Conservation (phyloP, 495 filamentous ascomycete species). For the Trichoderma reesei region DNA sequence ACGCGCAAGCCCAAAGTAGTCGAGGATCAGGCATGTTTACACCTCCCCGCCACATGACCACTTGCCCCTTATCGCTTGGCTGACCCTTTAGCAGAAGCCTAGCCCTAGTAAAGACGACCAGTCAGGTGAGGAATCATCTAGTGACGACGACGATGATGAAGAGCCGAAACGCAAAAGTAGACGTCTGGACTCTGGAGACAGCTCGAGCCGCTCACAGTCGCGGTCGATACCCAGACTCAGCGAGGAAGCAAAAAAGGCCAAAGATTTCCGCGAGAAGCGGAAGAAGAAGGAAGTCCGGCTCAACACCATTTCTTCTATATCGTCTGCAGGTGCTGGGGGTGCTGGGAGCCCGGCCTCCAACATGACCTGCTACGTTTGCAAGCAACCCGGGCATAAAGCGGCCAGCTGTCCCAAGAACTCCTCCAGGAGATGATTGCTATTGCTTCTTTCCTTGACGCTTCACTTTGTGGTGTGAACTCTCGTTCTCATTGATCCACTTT, state of each 20-base stretch:
- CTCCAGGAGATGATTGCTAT: slow-evolving; percentile 7
- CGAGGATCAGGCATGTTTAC: not conserved
- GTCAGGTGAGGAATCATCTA: not conserved
- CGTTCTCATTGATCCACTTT: not conserved
- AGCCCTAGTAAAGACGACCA: not conserved
- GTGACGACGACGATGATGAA: not conserved
- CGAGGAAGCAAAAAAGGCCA: slow-evolving; percentile 29
- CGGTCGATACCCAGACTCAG: not conserved
- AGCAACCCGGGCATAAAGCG: slow-evolving; percentile 21
- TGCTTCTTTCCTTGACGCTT: not conserved
- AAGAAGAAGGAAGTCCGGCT: slow-evolving; percentile 51
- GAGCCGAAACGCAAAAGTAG: not conserved
- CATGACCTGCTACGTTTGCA: slow-evolving; percentile 20
- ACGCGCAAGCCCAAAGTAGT: not conserved
- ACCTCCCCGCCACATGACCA: not conserved
- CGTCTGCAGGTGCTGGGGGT: slow-evolving; percentile 17
- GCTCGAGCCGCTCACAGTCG: slow-evolving; percentile 15
- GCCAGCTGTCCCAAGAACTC: slow-evolving; percentile 19
- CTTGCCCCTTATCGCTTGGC: not conserved
- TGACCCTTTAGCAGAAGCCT: not conserved
- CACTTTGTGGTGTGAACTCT: not conserved
- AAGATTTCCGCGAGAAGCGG: slow-evolving; percentile 39
- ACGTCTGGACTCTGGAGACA: not conserved
- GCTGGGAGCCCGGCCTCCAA: not conserved
- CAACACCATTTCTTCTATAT: slow-evolving; percentile 43